Conservation (phyloP, 179 eudicot genomes). For the Silene coronaria region DNA sequence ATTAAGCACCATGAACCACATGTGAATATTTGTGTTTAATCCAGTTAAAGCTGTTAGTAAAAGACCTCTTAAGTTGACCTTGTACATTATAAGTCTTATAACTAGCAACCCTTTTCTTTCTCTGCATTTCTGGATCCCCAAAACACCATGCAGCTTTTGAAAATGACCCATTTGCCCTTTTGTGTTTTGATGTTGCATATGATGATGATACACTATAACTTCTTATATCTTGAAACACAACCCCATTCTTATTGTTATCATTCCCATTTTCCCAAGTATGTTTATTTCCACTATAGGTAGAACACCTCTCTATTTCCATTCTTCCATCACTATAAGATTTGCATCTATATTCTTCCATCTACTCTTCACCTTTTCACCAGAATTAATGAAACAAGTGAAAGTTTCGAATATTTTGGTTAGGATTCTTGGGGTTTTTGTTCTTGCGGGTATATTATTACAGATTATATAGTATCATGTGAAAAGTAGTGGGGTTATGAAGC, state of each 20-base stretch:
- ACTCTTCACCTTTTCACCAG: too few relatives aligned
- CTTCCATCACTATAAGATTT: conserved; percentile 44
- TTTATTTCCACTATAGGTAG: conserved; percentile 7
- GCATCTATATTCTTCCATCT: conserved; percentile 63
- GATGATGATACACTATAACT: conserved; percentile 61
- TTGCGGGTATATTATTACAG: too few relatives aligned
- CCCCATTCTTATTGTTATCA: conserved; percentile 3
- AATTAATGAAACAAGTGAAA: too few relatives aligned
- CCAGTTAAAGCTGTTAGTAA: conserved; percentile 67
- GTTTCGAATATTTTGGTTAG: too few relatives aligned
- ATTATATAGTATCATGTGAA: background rate
- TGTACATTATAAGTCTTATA: conserved; percentile 64
- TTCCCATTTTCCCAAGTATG: background rate
- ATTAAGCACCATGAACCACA: conserved; percentile 43
- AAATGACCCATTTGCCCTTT: conserved; percentile 38
- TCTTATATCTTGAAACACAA: conserved; percentile 36
- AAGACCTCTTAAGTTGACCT: conserved; percentile 61
- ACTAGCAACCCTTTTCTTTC: conserved; percentile 73
- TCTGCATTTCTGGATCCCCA: conserved; percentile 65
- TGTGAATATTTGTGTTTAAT: conserved; percentile 53
- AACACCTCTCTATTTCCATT: conserved; percentile 30
- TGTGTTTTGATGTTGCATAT: conserved; percentile 33
- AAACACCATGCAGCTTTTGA: conserved; percentile 42
- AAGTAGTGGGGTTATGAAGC: background rate
- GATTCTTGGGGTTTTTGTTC: too few relatives aligned